Base-by-base conservation (phyloP, 331 rosid genomes). In the Quercus phellos region DNA sequence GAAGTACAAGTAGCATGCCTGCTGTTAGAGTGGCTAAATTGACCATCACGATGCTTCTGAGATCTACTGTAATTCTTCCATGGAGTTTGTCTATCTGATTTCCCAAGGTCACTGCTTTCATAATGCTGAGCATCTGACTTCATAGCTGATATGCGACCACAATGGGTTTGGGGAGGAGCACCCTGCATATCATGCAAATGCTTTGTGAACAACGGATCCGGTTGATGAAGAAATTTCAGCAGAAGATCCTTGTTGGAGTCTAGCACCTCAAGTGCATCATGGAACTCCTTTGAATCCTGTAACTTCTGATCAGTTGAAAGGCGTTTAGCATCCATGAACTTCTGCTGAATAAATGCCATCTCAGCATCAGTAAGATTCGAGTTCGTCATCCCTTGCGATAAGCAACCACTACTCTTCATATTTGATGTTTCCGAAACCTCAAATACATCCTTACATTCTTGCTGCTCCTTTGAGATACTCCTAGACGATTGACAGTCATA, bases 401-500 rank as follows among this genome's bases (percentile, higher is more conserved):
- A 82, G 82, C 84, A 83, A 81, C 86, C 81, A n/a, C 83, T 51
- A 66, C 88, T 87, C 77, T 83, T 85, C 42, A 80, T 83, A 80
- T 85, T 92, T 35, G 93, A 87, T 34, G 90, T 82, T 81, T 94
- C 99, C 0, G 83, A 80, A 51, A 95, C 99, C 89, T 95, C 99
- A 83, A 84, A 92, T 70, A 95, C 99, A 85, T 95, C 99, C 87
- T 92, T 95, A 84, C 90, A 95, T 76, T 92, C 94, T 63, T 90
- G 93, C 74, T 88, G 90, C 61, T 86, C 96, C 84, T 85, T 91
- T 50, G 92, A 88, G 82, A 82, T 84, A 73, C 85, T 88, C 83
- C 91, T 86, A 74, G 91, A 88, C 0, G 88, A 86, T 6, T 77
- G 85, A 27, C 74, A 81, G 32, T 84, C 90, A 79, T 61, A 77